Conservation (phyloP, 805 yeast species). For the Vanderwaltozyma polyspora region DNA sequence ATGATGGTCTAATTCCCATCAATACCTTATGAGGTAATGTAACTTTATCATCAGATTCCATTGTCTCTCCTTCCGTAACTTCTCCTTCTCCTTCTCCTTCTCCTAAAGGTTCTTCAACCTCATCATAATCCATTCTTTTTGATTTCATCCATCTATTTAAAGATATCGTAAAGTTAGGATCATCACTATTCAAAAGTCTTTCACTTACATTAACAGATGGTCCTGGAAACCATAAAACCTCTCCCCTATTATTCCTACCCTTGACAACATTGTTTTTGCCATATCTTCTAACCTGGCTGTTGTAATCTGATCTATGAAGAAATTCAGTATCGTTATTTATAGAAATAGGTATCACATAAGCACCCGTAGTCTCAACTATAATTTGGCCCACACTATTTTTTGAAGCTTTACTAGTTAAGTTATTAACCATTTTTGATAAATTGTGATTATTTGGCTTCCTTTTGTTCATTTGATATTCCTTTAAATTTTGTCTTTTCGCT, state of each 20-base stretch:
- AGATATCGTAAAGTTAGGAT: conserved; percentile 4
- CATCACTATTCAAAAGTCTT: conserved; percentile 27
- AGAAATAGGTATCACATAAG: conserved; percentile 18
- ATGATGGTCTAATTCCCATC: conserved; percentile 46
- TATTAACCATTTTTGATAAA: conserved; percentile 14
- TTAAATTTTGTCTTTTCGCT: not conserved
- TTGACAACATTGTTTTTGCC: conserved; percentile 15
- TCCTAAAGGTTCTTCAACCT: conserved; percentile 14
- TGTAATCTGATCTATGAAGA: conserved; percentile 27
- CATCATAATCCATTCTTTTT: conserved; percentile 17
- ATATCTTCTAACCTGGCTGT: conserved; percentile 14
- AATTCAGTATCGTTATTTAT: conserved; percentile 24
- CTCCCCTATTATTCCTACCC: conserved; percentile 23
- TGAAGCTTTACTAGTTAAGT: conserved; percentile 19
- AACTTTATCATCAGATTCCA: conserved; percentile 14
- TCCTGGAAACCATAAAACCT: conserved; percentile 56
- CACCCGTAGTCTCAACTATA: conserved; percentile 19
- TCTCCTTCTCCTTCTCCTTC: conserved; percentile 4
- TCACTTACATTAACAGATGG: conserved; percentile 44
- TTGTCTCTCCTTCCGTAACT: conserved; percentile 9
- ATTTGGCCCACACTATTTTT: conserved; percentile 14
- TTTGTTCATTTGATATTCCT: conserved; percentile 7
- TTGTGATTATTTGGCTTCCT: conserved; percentile 13
- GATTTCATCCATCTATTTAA: conserved; percentile 19
- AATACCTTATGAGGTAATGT: conserved; percentile 16